Evolutionary conservation across 495 filamentous ascomycete species (phyloP).

Genomic region (Xylaria castorea): DNA sequence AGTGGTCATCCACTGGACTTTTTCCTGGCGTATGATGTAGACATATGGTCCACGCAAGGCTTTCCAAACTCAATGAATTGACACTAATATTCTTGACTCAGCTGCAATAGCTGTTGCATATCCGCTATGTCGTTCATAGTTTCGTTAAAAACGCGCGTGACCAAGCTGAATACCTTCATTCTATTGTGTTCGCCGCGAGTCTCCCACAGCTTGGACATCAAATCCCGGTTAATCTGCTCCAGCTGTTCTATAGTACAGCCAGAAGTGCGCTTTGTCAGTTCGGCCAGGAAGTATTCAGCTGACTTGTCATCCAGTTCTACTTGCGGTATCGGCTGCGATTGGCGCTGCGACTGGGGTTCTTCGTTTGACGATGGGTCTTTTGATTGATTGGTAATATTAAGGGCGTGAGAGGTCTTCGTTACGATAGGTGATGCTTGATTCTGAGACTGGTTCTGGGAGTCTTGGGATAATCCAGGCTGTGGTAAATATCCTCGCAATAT

Average conservation of each 20-base stretch:
- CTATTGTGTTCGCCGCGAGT: conserved; percentile 81
- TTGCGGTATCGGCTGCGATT: conserved; percentile 55
- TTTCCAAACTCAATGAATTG: not conserved
- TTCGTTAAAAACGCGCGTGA: conserved; percentile 76
- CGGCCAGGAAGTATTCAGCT: conserved; percentile 61
- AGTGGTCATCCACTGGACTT: not conserved
- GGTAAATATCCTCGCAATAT: conserved; percentile 49
- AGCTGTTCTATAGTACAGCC: conserved; percentile 92
- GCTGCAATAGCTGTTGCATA: conserved; percentile 59
- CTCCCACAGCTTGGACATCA: conserved; percentile 90
- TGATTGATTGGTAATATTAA: conserved; percentile 44
- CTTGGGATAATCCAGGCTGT: conserved; percentile 46
- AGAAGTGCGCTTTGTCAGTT: conserved; percentile 68
- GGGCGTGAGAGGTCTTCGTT: conserved; percentile 40
- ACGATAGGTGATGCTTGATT: conserved; percentile 31
- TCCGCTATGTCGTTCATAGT: conserved; percentile 80
- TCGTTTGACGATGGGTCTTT: conserved; percentile 42
- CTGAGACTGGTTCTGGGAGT: conserved; percentile 32
- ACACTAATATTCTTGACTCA: conserved; percentile 32
- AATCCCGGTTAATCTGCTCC: conserved; percentile 86
- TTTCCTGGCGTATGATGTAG: not conserved
- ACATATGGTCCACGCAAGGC: not conserved
- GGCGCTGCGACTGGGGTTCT: conserved; percentile 38
- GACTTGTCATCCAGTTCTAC: conserved; percentile 64
- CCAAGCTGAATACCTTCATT: conserved; percentile 65